A percentile compares a stretch with the other conserved stretches of the same genome.
Conservation (phyloP, 2,329 filamentous ascomycete species). For the Kalaharituber pfeilii region DNA sequence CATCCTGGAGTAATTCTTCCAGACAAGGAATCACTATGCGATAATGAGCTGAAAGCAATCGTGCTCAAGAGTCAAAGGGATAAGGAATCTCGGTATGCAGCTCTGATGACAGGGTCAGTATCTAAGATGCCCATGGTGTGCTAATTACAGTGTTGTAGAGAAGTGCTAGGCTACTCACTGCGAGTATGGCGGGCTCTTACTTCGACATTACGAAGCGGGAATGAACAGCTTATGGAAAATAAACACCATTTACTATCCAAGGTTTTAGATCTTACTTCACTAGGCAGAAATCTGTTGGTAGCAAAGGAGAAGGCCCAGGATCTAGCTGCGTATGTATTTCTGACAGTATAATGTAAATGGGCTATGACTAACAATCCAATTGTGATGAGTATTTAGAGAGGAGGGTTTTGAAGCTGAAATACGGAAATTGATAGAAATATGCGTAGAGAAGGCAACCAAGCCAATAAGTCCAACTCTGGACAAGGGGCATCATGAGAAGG, state of each 20-base stretch:
- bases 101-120: neutral
- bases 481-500: constrained; percentile 17
- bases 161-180: constrained; percentile 21
- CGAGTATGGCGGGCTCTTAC: constrained; percentile 21
- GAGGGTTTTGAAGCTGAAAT: constrained; percentile 23
- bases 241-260: constrained; percentile 22
- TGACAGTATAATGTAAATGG: neutral
- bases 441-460: constrained; percentile 21
- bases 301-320: constrained; percentile 22
- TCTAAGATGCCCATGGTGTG: too few species aligned
- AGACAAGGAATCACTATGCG: constrained; percentile 20
- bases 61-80: constrained; percentile 22
- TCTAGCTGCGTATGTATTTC: constrained; percentile 18
- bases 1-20: constrained; percentile 21
- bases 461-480: constrained; percentile 15
- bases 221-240: constrained; percentile 19
- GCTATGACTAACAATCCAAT: neutral
- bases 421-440: constrained; percentile 21
- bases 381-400: constrained; percentile 9
- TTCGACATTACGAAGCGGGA: constrained; percentile 21
- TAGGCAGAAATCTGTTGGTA: constrained; percentile 22
- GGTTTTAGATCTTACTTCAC: constrained; percentile 21
- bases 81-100: constrained; percentile 17
- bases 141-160: constrained; percentile 7
- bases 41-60: constrained; percentile 22